phyloP scores from a whole-genome alignment of 768 basidiomycete genomes.

The Kwoniella pini region DNA sequence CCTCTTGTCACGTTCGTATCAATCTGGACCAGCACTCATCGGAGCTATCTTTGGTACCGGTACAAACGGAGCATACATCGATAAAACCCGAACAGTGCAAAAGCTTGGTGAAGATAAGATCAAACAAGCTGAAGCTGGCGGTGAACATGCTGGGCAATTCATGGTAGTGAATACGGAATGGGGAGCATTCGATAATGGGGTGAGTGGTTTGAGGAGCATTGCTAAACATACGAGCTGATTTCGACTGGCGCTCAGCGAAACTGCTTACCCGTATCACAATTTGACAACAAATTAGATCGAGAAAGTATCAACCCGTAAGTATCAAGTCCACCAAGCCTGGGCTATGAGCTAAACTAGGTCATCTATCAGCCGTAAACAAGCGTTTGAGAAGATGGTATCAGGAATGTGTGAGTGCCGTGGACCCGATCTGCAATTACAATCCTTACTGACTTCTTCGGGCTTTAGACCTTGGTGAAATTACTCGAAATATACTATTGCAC shows the following conservation, averaged over 20 bases:
- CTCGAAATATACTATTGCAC: conserved; percentile 78
- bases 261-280: conserved; percentile 81
- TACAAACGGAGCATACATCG: conserved; percentile 97
- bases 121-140: conserved; percentile 47
- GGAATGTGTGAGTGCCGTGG: conserved; percentile 71
- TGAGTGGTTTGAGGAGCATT: conserved; percentile 57
- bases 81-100: conserved; percentile 76
- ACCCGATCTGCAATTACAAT: neutral
- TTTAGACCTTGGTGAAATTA: conserved; percentile 82
- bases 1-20: conserved; percentile 87
- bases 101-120: conserved; percentile 72
- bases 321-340: neutral
- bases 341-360: neutral
- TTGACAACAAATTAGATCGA: conserved; percentile 88
- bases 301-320: conserved; percentile 83
- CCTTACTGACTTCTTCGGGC: neutral
- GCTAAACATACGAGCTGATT: too few relatives aligned
- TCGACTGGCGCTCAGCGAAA: conserved; percentile 61
- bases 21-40: conserved; percentile 83
- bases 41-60: conserved; percentile 94
- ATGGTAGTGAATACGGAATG: conserved; percentile 99
- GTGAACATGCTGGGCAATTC: conserved; percentile 57
- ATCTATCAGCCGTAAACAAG: conserved; percentile 65
- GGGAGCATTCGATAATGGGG: conserved; percentile 96
- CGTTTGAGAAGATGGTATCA: conserved; percentile 97